Evolutionary conservation across 2,329 filamentous ascomycete species (phyloP).

Genomic region (Neonectria coccinea): DNA sequence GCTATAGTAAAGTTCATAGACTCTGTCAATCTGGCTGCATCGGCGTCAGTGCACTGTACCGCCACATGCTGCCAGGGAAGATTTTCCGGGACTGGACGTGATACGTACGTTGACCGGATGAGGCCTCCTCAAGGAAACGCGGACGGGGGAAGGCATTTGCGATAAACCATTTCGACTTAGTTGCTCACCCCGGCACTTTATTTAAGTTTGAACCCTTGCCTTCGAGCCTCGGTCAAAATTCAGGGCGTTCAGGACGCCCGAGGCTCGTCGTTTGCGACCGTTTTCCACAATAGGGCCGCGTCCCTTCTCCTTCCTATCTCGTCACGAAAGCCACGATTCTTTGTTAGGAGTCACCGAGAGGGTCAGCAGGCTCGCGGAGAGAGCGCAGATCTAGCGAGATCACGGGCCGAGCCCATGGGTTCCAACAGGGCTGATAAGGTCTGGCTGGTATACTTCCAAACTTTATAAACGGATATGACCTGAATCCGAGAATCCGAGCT

Average conservation of each 20-base stretch:
- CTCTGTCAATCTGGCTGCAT: no score
- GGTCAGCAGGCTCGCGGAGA: background rate
- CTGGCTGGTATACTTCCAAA: background rate
- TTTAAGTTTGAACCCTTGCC: background rate
- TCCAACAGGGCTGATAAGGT: background rate
- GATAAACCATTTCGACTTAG: slow-evolving; percentile 34
- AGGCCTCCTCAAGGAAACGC: no score
- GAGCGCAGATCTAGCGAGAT: no score
- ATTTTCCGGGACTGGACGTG: no score
- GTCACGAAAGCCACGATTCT: background rate
- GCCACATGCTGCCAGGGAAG: no score
- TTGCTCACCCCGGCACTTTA: slow-evolving; percentile 1
- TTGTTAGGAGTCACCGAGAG: background rate
- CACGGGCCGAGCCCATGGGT: background rate
- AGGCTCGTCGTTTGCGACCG: background rate
- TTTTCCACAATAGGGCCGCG: background rate
- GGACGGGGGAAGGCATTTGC: no score
- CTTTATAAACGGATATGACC: background rate
- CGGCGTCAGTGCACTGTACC: no score
- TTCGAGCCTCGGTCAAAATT: no score
- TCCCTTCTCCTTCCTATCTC: background rate
- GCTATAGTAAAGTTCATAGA: no score
- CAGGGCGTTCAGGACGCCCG: no score
- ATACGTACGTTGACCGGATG: no score
- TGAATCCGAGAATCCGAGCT: background rate